Conservation (phyloP, 2,329 filamentous ascomycete species). For the Helicocarpus griseus region DNA sequence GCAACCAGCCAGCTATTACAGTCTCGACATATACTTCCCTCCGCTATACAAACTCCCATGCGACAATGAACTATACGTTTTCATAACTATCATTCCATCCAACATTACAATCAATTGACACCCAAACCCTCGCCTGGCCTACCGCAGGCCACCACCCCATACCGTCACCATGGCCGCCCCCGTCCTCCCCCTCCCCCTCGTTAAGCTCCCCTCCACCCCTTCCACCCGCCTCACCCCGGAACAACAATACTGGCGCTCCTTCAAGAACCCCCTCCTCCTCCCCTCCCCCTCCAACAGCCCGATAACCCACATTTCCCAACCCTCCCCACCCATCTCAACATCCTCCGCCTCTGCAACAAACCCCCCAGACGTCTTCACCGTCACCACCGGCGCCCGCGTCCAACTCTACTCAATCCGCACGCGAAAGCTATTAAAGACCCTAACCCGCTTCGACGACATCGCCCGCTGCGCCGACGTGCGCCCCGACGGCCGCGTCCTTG, state of each 20-base stretch:
- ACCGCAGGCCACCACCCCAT: neutral
- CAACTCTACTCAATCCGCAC: constrained; percentile 91
- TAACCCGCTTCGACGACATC: constrained; percentile 85
- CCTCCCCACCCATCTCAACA: constrained; percentile 37
- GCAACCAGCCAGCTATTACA: neutral
- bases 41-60: neutral
- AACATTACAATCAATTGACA: neutral
- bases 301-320: constrained; percentile 81
- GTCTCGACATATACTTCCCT: neutral
- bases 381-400: constrained; percentile 87
- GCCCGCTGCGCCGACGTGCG: constrained; percentile 84
- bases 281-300: constrained; percentile 84
- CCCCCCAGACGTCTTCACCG: constrained; percentile 60
- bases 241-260: constrained; percentile 92
- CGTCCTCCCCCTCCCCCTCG: constrained; percentile 66
- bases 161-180: constrained; percentile 64
- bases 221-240: constrained; percentile 71
- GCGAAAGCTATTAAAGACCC: constrained; percentile 84
- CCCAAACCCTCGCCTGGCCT: too few relatives aligned
- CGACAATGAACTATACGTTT: too few relatives aligned
- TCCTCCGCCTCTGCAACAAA: constrained; percentile 44
- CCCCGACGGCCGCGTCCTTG: constrained; percentile 76
- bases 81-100: neutral
- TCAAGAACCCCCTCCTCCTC: constrained; percentile 82
- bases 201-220: constrained; percentile 76